A percentile compares a stretch with the other conserved stretches of the same genome.
Conservation (phyloP, 805 yeast genomes). For the Spathaspora girioi region DNA sequence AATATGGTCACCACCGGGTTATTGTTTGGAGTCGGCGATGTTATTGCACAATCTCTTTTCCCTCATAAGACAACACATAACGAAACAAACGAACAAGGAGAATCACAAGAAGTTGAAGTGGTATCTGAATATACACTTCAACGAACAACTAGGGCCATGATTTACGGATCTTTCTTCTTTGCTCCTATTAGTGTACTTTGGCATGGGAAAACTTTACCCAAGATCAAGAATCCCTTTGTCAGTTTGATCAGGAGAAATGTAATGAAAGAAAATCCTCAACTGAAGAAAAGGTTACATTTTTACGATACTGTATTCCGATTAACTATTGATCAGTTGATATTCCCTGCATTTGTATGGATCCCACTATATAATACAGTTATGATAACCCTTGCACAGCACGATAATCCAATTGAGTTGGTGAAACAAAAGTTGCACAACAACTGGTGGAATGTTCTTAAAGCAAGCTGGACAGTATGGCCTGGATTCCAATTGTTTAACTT, state of each 20-base stretch:
- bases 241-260: neutral
- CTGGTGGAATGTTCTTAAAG: conserved; percentile 39
- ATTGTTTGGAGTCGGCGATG: conserved; percentile 41
- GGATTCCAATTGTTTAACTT: conserved; percentile 35
- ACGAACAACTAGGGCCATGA: conserved; percentile 33
- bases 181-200: conserved; percentile 38
- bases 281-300: conserved; percentile 10
- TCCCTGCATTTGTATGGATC: conserved; percentile 39
- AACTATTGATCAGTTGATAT: conserved; percentile 32
- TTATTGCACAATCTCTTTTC: conserved; percentile 36
- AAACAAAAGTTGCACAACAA: conserved; percentile 29
- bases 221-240: conserved; percentile 31
- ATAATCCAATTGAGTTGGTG: conserved; percentile 29
- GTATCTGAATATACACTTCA: conserved; percentile 19
- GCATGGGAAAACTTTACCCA: conserved; percentile 36
- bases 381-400: conserved; percentile 33
- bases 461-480: conserved; percentile 44
- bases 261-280: conserved; percentile 10
- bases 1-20: conserved; percentile 54
- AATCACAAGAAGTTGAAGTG: conserved; percentile 10
- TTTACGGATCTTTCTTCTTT: conserved; percentile 35
- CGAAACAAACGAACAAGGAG: neutral
- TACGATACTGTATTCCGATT: conserved; percentile 23
- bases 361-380: conserved; percentile 40
- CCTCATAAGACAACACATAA: conserved; percentile 25